Percentiles rank a stretch among this genome's conserved stretches.
Conservation (phyloP, 176 grass and related monocot genomes). For the Pontederia crassipes region DNA sequence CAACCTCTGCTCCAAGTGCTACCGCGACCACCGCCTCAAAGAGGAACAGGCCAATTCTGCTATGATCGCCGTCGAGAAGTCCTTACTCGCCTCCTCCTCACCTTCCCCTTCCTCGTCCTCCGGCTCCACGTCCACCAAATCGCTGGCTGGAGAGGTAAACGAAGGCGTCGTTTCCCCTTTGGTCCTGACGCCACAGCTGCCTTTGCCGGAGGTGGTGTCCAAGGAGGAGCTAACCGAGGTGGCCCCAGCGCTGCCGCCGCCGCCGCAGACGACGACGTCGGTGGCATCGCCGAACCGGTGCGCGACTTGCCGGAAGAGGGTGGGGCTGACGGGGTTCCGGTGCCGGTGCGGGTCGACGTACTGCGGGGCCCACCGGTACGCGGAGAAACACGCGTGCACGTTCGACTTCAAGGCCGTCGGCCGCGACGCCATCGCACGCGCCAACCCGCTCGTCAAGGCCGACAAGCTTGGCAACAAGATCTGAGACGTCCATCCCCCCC, state of each 20-base stretch:
- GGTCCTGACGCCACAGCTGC: no score
- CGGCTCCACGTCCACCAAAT: neutral
- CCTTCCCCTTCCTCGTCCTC: neutral
- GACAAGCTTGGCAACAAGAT: conserved; percentile 34
- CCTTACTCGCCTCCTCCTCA: neutral
- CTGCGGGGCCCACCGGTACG: conserved; percentile 39
- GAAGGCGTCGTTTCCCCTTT: no score
- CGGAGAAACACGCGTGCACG: conserved; percentile 26
- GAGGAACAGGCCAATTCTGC: conserved; percentile 5
- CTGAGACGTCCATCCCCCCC: neutral
- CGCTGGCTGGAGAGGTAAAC: no score
- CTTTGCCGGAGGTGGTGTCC: neutral
- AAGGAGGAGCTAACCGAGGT: neutral
- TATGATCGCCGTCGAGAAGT: conserved; percentile 12
- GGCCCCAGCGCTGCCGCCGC: neutral
- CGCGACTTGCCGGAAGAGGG: conserved; percentile 32
- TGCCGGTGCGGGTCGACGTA: conserved; percentile 43
- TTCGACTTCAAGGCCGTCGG: conserved; percentile 35
- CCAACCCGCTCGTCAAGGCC: conserved; percentile 29
- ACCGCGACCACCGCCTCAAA: conserved; percentile 10
- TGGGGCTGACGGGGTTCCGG: conserved; percentile 36
- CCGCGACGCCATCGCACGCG: conserved; percentile 21
- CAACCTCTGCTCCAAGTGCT: conserved; percentile 39
- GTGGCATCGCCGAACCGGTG: conserved; percentile 26
- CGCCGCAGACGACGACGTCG: neutral